Base-by-base conservation (phyloP, 2,329 filamentous ascomycete species). In the Macroventuria anomochaeta region DNA sequence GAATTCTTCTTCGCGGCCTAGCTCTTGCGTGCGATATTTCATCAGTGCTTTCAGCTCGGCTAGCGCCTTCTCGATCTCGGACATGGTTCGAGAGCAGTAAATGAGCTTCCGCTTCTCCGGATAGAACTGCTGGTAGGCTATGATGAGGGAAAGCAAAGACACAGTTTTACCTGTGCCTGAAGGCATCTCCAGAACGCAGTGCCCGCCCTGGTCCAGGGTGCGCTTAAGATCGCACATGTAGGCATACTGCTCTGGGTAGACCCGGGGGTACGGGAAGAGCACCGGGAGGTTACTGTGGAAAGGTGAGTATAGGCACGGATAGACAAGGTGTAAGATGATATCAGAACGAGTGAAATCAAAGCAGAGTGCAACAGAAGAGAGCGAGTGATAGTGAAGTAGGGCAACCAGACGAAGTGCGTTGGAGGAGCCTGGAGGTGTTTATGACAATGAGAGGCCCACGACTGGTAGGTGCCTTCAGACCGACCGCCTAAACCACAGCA, bases 61-160 rank as follows among this genome's bases (percentile, higher is more conserved):
- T 46, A 99, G 77, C 0, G 96, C 95, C 77, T 99, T 99, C 74
- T 99, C 95, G 69, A 99, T 99, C 79, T 99, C 95, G 31, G 95
- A 99, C 93, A 99, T 99, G 51, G 95, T 99, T 87, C 95, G 92
- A 59, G 95, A 99, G 80, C 95, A 99, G 77, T 99, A 99, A 50
- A 99, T 97, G 44, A 99, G 86, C 77, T 99, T 99, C 50, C 96
- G 84, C 67, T 95, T 91, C 71, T 96, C 91, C 3, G 93, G 91
- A 68, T 93, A 93, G 72, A 93, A 88, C 73, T 95, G 90, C 76
- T 99, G 96, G 69, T 99, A 99, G 34, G 95, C 93, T 53, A 99
- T 87, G 69, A 99, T 99, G 64, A 99, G 84, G 0, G 95, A 97
- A 37, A 99, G 81, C 4, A 99, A 82, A 8, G 95, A 97, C 21